Base-by-base conservation (phyloP, 306 rosid genomes). In the Arachis stenosperma region DNA sequence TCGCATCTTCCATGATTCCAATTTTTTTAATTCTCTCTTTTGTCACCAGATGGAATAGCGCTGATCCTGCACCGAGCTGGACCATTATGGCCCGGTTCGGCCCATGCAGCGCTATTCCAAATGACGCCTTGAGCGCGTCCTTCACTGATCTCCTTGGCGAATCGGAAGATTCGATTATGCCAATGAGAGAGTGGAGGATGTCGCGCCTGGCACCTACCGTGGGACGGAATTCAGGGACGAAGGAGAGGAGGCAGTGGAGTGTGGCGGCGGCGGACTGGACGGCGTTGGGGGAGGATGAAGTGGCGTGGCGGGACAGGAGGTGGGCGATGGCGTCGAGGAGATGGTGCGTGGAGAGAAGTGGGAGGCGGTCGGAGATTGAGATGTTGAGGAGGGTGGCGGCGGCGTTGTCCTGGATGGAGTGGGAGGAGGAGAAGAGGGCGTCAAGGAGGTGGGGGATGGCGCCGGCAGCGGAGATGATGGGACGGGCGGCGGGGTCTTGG, bases 201-300 rank as follows among this genome's bases (percentile, higher is more conserved):
- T 87, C 88, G 5, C 86, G 83, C 47, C 84, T 86, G 5, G 91
- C 77, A 7, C 88, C 86, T 5, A 91, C 78, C 14, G 82, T 42
- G 22, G 86, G 82, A 1, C 97, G 86, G 60, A 81, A 89, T 12
- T 86, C 69, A 52, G 69, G 81, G 0, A 84, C 91, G 17, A 61
- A 83, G 14, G 83, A 70, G 27, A 91, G 93, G 46, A 91, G 92
- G 81, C 96, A 87, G 74, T 91, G 88, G 39, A 91, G 85, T 1
- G 92, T 83, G 59, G 96, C 96, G 56, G 96, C 96, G 61, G 85
- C 70, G 47, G 96, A 79, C 70, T 91, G 97, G 0, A 91, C 91
- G 15, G 93, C 92, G 42, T 67, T 17, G 42, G 96, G 61, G 6
- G 88, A 81, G 41, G 96, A 75, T 6, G 87, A 47, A 12, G 87